These are phyloP conservation scores for Scenedesmus sp. DNA, from an alignment of 163 green algal species.

Conservation along the genomic window DNA sequence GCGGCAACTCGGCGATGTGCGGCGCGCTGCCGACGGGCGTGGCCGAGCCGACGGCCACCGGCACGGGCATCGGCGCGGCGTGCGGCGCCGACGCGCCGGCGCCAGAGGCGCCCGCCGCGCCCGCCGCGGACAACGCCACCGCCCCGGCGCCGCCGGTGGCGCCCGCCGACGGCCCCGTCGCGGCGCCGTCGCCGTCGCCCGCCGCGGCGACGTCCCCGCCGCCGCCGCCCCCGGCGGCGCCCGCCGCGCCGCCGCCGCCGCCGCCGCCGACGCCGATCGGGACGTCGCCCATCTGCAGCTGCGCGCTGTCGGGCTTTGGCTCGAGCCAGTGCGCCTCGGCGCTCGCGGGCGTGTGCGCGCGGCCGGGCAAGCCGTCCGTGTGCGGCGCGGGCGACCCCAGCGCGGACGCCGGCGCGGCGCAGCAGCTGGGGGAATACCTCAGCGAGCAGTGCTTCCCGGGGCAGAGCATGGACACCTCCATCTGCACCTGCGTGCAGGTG, in stretches of 20 bases:
- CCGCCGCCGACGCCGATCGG: conserved; percentile 3
- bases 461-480: conserved; percentile 15
- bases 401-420: conserved; percentile 7
- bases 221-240: not conserved
- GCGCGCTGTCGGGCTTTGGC: conserved; percentile 35
- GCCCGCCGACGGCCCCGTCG: not conserved
- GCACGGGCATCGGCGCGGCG: not conserved
- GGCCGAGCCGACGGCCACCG: not conserved
- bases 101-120: not conserved
- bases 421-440: conserved; percentile 25
- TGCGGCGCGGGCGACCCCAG: not conserved
- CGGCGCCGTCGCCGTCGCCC: too few relatives aligned
- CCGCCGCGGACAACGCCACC: not conserved
- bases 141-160: not conserved
- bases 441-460: conserved; percentile 27
- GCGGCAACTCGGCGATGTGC: not conserved
- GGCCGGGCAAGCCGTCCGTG: not conserved
- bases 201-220: too few relatives aligned
- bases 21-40: not conserved
- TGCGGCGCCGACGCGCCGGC: not conserved
- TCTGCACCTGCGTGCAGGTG: conserved; percentile 35
- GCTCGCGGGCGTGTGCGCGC: not conserved
- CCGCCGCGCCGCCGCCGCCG: not conserved
- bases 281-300: conserved; percentile 35
- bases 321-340: conserved; percentile 13